These are phyloP conservation scores for Exobasidium rhododendri DNA, from an alignment of 1,284 basidiomycete genomes.

Conservation along the genomic window DNA sequence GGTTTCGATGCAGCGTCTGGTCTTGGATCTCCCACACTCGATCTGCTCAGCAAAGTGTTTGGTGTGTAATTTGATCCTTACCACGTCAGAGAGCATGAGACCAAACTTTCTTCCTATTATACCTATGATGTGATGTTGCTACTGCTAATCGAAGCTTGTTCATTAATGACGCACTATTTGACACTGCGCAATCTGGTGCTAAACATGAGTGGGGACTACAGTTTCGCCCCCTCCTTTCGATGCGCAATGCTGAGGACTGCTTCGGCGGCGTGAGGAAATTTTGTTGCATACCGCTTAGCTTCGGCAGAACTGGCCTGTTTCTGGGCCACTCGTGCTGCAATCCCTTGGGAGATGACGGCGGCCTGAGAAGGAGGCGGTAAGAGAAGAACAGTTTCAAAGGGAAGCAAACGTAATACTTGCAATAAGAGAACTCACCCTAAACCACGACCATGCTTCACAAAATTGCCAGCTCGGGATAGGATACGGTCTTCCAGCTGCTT, in stretches of 20 bases:
- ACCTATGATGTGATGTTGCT: too few species aligned
- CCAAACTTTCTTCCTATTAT: too few species aligned
- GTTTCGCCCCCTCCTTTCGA: not conserved
- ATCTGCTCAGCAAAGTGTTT: not conserved
- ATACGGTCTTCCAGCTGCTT: slow-evolving; percentile 63
- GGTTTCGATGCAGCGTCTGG: slow-evolving; percentile 18
- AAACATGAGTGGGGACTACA: too few species aligned
- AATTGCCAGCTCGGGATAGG: slow-evolving; percentile 74
- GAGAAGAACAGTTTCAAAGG: too few species aligned
- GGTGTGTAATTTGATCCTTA: slow-evolving; percentile 2
- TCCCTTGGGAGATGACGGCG: slow-evolving; percentile 85
- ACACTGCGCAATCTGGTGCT: too few species aligned
- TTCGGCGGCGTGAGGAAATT: slow-evolving; percentile 26
- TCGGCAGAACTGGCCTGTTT: slow-evolving; percentile 73
- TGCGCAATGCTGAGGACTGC: not conserved
- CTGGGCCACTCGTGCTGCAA: slow-evolving; percentile 79
- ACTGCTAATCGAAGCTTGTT: too few species aligned
- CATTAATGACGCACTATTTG: too few species aligned
- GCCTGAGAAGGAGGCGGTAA: slow-evolving; percentile 56
- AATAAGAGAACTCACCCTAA: slow-evolving; percentile 68
- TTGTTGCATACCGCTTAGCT: slow-evolving; percentile 35
- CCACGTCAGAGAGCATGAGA: too few species aligned
- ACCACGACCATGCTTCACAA: slow-evolving; percentile 80
- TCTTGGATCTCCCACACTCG: slow-evolving; percentile 19
- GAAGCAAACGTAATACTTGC: slow-evolving; percentile 4